Percentiles rank a stretch among this genome's conserved stretches.
Conservation (phyloP, 23 red algal genomes). For the Gracilaria domingensis region DNA sequence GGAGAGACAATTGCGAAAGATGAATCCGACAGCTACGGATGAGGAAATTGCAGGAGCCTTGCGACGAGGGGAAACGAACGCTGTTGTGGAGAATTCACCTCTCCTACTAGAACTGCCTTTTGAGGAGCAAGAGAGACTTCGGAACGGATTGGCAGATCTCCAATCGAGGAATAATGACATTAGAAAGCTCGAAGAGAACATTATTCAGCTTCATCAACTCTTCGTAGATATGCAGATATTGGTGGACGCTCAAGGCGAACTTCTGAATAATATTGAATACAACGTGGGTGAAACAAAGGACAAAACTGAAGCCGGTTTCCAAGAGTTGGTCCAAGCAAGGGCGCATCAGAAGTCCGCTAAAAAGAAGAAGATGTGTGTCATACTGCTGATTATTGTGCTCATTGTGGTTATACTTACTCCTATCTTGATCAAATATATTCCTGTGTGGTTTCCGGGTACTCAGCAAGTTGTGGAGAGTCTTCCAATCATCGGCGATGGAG, state of each 20-base stretch:
- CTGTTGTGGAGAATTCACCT: constrained; percentile 68
- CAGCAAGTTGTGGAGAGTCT: not conserved
- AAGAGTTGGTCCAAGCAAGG: constrained; percentile 73
- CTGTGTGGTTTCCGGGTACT: constrained; percentile 51
- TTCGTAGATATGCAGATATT: constrained; percentile 94
- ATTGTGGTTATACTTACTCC: constrained; percentile 55
- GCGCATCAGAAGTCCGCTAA: constrained; percentile 67
- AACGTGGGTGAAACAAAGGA: constrained; percentile 83
- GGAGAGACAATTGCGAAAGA: constrained; percentile 60
- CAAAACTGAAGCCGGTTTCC: constrained; percentile 59
- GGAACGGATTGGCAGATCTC: constrained; percentile 57
- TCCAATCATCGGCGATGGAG: not conserved
- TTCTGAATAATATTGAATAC: constrained; percentile 95
- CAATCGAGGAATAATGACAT: constrained; percentile 89
- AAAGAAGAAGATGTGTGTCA: constrained; percentile 67
- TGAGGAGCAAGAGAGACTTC: constrained; percentile 57
- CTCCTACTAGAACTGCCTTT: constrained; percentile 38
- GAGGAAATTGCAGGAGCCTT: constrained; percentile 68
- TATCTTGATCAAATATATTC: constrained; percentile 67
- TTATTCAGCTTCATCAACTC: constrained; percentile 93
- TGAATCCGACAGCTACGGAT: constrained; percentile 68
- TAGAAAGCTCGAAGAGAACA: constrained; percentile 86
- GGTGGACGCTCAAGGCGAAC: constrained; percentile 95
- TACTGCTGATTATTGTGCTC: constrained; percentile 54
- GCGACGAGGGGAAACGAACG: constrained; percentile 21